Conservation (phyloP, 495 filamentous ascomycete species). For the Aspergillus bertholletiae region DNA sequence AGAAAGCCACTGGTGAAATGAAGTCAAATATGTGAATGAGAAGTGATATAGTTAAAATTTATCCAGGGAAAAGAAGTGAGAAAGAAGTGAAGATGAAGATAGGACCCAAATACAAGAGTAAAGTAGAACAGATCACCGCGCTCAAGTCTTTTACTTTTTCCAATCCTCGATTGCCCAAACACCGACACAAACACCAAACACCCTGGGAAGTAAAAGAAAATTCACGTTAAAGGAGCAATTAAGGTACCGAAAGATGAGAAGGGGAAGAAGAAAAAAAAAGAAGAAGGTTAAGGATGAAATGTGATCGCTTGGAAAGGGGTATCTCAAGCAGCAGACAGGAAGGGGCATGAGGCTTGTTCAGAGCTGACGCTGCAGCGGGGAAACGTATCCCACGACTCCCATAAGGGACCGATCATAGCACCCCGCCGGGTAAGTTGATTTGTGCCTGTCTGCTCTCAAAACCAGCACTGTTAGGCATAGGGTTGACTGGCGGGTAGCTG, state of each 20-base stretch:
- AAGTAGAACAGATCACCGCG: not conserved
- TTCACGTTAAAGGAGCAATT: not conserved
- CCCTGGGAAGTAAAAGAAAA: not conserved
- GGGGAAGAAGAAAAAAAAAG: too few relatives aligned
- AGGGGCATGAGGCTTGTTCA: not conserved
- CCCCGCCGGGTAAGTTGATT: constrained; percentile 43
- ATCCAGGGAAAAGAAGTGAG: constrained; percentile 6
- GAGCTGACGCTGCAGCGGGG: not conserved
- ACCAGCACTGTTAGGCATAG: constrained; percentile 40
- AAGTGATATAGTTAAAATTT: not conserved
- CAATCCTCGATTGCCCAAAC: not conserved
- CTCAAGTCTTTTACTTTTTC: constrained; percentile 1
- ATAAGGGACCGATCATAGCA: constrained; percentile 26
- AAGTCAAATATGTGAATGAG: constrained; percentile 3
- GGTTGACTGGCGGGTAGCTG: constrained; percentile 21
- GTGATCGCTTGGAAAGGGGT: not conserved
- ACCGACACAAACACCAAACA: constrained; percentile 8
- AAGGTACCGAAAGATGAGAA: not conserved
- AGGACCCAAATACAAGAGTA: constrained; percentile 3
- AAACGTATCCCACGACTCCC: not conserved
- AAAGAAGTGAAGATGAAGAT: not conserved
- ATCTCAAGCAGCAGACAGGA: not conserved
- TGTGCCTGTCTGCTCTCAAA: constrained; percentile 39
- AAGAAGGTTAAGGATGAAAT: constrained; percentile 1
- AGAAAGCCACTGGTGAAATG: not conserved